Evolutionary conservation across 2,329 filamentous ascomycete genomes (phyloP), one percentile per base, ranked within the genome.

Genomic region (Dactylonectria macrodidyma): DNA sequence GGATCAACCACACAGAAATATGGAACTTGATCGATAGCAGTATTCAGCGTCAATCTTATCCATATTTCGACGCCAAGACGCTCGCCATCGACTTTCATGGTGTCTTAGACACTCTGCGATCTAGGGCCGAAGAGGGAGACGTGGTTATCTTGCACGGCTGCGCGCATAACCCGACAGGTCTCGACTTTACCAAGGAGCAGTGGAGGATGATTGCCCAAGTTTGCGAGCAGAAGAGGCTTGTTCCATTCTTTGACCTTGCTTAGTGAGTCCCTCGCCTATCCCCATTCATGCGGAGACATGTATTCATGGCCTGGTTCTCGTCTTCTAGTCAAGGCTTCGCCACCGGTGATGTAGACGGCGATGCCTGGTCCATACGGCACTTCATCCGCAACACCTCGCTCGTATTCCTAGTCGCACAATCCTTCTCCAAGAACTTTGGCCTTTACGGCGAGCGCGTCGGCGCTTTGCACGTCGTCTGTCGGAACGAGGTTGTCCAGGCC

Each of bases 1-100:
- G 73, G 71, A 95, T 87, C 86, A 97, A 70, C 19, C 71, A 82
- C 62, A 46, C 67, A 7, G 68, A 73, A 14, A 76, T 81, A 44
- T 83, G 78, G 75, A 66, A 73, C 14, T 61, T 72, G 3, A 72
- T 68, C 2, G 75, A 60, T 2, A 62, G 74, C 0, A 38, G 47
- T 2, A 68, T 81, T 9, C 60, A 68, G 14, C 67, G 63, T 19
- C 58, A 47, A 14, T 57, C 62, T 2, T 82, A 80, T 47, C 76
- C 78, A 2, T 81, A 82, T 65, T 82, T 77, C 64, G 30, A 80
- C 51, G 50, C 67, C 1, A 19, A 57, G 2, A 76, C 67, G 1
- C 65, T 60, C 5, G 65, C 68, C 1, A 50, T 82, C 4, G 72
- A 82, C 67, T 78, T 82, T 50, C 69, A 73, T 2, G 76, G 70